phyloP scores from a whole-genome alignment of 768 basidiomycete species.

The Tricholoma terreum region DNA sequence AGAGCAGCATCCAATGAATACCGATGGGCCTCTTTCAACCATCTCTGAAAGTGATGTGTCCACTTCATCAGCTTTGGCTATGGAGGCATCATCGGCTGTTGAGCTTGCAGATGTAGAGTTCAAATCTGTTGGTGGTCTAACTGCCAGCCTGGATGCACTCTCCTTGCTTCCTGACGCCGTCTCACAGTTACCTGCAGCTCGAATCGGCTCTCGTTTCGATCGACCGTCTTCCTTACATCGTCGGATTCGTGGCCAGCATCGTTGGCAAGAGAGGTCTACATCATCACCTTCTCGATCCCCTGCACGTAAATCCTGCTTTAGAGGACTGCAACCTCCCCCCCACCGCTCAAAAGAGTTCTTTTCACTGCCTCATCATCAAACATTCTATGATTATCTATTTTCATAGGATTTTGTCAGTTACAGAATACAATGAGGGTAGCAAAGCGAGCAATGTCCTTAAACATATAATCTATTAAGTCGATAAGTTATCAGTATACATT shows the following conservation, averaged over 20 bases:
- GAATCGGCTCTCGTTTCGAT: constrained; percentile 27
- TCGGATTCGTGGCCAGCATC: constrained; percentile 17
- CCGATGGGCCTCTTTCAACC: constrained; percentile 18
- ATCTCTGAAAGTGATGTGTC: constrained; percentile 4
- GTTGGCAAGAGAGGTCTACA: constrained; percentile 29
- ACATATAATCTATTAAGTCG: constrained; percentile 3
- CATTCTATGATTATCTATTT: constrained; percentile 47
- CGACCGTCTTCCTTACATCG: constrained; percentile 33
- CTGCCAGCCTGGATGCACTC: constrained; percentile 31
- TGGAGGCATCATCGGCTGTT: constrained; percentile 37
- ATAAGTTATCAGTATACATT: constrained; percentile 11
- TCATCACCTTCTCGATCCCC: constrained; percentile 60
- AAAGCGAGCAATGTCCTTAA: constrained; percentile 2
- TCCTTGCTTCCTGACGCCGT: constrained; percentile 23
- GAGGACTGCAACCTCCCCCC: constrained; percentile 17
- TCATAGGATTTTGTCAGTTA: constrained; percentile 19
- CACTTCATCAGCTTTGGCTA: constrained; percentile 3
- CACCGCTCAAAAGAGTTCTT: constrained; percentile 6
- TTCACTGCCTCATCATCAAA: constrained; percentile 11
- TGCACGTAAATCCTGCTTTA: constrained; percentile 29
- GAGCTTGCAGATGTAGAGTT: constrained; percentile 28
- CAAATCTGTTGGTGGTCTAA: constrained; percentile 25
- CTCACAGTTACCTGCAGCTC: constrained; percentile 6
- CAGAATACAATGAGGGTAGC: constrained; percentile 3
- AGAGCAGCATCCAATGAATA: constrained; percentile 33